phyloP scores from a whole-genome alignment of 352 stramenopile genomes.

The Phytophthora vignae region DNA sequence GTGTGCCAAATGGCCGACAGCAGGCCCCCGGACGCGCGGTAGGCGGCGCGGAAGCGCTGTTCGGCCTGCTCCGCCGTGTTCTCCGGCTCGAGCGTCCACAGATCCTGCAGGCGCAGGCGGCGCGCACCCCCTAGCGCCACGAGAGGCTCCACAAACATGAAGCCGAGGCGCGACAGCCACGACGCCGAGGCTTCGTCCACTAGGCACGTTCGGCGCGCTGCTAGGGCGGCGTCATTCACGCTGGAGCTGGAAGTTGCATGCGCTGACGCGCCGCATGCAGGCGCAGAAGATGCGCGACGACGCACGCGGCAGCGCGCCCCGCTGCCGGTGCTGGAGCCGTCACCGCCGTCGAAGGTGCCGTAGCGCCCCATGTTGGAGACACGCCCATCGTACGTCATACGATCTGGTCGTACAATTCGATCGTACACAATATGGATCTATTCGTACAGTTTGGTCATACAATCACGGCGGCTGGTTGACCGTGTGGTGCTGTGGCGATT shows the following conservation, averaged over 20 bases:
- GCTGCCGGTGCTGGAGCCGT: slow-evolving; percentile 3
- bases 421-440: too few species aligned
- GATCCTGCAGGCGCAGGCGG: slow-evolving; percentile 33
- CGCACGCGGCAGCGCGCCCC: slow-evolving; percentile 20
- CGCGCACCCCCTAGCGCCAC: slow-evolving; percentile 32
- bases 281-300: slow-evolving; percentile 8
- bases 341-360: slow-evolving; percentile 17
- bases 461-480: neutral
- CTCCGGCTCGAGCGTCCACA: slow-evolving; percentile 43
- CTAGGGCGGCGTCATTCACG: neutral
- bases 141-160: slow-evolving; percentile 46
- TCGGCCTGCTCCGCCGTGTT: slow-evolving; percentile 34
- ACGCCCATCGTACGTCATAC: slow-evolving; percentile 23
- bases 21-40: slow-evolving; percentile 25
- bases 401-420: too few species aligned
- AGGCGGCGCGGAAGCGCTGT: slow-evolving; percentile 40
- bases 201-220: slow-evolving; percentile 8
- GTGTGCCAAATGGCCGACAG: slow-evolving; percentile 34
- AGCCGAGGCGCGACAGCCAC: slow-evolving; percentile 42
- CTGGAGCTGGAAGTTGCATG: neutral
- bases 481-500: neutral
- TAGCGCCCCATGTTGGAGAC: slow-evolving; percentile 14
- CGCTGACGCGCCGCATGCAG: neutral
- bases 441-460: too few species aligned
- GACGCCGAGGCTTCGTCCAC: slow-evolving; percentile 27